phyloP scores from a whole-genome alignment of 2,329 filamentous ascomycete genomes.

The Coniosporium tulheliwenetii region DNA sequence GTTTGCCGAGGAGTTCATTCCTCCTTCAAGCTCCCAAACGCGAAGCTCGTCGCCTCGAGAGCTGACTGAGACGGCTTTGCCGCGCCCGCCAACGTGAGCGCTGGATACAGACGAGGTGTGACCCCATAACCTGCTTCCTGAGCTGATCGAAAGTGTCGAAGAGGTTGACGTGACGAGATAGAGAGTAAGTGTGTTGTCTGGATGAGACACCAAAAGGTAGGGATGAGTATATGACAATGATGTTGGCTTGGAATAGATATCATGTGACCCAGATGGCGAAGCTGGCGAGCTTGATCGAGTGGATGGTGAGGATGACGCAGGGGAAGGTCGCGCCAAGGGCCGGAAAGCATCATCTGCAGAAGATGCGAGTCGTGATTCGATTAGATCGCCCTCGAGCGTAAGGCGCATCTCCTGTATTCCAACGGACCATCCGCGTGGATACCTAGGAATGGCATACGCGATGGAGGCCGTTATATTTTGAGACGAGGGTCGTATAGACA shows the following conservation, averaged over 20 bases:
- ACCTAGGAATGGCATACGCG: slow-evolving; percentile 68
- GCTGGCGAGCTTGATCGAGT: slow-evolving; percentile 7
- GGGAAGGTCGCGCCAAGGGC: slow-evolving; percentile 13
- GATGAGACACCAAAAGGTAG: slow-evolving; percentile 68
- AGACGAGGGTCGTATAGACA: slow-evolving; percentile 60
- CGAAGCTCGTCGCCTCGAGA: slow-evolving; percentile 51
- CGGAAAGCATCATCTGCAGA: slow-evolving; percentile 33
- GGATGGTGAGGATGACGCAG: slow-evolving; percentile 7
- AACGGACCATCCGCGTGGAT: slow-evolving; percentile 68
- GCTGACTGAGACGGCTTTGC: slow-evolving; percentile 84
- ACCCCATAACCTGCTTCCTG: slow-evolving; percentile 69
- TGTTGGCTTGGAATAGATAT: slow-evolving; percentile 24
- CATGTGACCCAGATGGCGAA: slow-evolving; percentile 13
- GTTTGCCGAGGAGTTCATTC: slow-evolving; percentile 32
- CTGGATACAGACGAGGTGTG: slow-evolving; percentile 82
- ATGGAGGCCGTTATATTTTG: slow-evolving; percentile 62
- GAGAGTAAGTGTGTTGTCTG: slow-evolving; percentile 75
- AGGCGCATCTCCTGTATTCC: slow-evolving; percentile 83
- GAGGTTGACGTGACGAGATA: slow-evolving; percentile 65
- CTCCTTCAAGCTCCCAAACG: slow-evolving; percentile 79
- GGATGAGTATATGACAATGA: slow-evolving; percentile 51
- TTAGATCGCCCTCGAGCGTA: slow-evolving; percentile 28
- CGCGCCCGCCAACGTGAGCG: slow-evolving; percentile 68
- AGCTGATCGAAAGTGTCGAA: slow-evolving; percentile 49
- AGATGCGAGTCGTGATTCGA: slow-evolving; percentile 33